Base-by-base conservation (phyloP, 2,329 filamentous ascomycete species). In the Trichothecium roseum region DNA sequence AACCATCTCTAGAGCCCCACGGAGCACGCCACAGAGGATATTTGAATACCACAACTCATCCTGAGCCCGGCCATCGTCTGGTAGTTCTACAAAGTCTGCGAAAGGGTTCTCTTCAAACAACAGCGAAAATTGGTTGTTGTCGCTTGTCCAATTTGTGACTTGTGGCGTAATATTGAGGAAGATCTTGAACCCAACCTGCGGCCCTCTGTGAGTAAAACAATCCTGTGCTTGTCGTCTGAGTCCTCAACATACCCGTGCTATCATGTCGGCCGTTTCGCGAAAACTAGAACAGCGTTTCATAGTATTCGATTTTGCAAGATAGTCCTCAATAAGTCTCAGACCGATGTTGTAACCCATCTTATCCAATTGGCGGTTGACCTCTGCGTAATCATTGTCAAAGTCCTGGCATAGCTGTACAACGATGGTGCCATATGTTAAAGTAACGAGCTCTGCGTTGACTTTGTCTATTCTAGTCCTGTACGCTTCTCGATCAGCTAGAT, bases 261-360 rank as follows among this genome's bases (percentile, higher is more conserved):
- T 91, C 77, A 93, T 89, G 58, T 98, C 91, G 28, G 91, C 89
- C 6, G 91, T 96, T 58, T 98, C 91, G 40, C 84, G 75, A 54
- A 98, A 95, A 63, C 91, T 96, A 48, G 77, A 72, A 60, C 91
- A 98, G 44, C 87, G 74, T 48, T 86, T 84, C 73, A 81, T 81
- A 3, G 84, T 86, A 49, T 86, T 89, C 5, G 87, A 91, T 60
- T 95, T 96, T 50, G 91, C 91, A 14, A 98, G 77, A 53, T 95
- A 98, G 62, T 98, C 91, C 51, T 98, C 91, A 48, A 98, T 95
- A 45, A 98, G 64, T 27, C 91, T 84, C 53, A 96, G 70, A 18
- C 91, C 91, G 45, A 98, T 98, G 53, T 96, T 96, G 65, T 96
- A 95, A 37, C 91, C 91, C 91, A 98, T 98, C 64, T 89, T 93